Evolutionary conservation across 164 flowering plant species (phyloP), one percentile per base, ranked within the genome.

Genomic region (Stephania yunnanensis): DNA sequence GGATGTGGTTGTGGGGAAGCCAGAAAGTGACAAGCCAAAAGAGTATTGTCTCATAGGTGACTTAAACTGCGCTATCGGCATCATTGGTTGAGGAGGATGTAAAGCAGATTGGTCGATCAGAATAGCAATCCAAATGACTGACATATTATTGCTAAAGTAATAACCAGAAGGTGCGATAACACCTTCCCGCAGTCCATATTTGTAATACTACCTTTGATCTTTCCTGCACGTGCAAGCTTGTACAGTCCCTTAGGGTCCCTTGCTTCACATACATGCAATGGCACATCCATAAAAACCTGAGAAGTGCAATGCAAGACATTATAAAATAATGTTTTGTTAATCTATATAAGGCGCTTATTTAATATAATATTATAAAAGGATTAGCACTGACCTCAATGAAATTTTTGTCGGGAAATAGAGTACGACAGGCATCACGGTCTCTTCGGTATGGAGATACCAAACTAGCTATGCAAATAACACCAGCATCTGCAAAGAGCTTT

Each of bases 241-340:
- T 96, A 96, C 31, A 96, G 82, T 52, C 99, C 99, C 80, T 96
- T 96, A n/a, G 99, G 87, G 76, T 96, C 99, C 84, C 99, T 89
- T 78, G 87, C 80, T 76, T 96, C 99, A 67, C 99, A 96, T 19
- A 96, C 79, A 74, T 85, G 78, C 44, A 96, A 85, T 10, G 99
- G 94, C 74, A 88, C 83, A 81, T 95, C 89, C 93, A 95, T 85
- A 82, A 85, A 95, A 53, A 93, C 97, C 98, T 95, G 73, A 69
- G 76, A 71, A 79, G 72, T 12, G 31, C 29, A 73, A 70, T 15
- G 20, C n/a, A 58, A 58, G 29, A 19, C 25, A 61, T 61, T 1
- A 19, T 61, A 61, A 61, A 15, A 72, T 1, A 30, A 45, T 46
- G 5, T 69, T 73, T 42, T 22, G 42, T 36, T 36, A 2, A 36